Base-by-base conservation (phyloP, 2,329 filamentous ascomycete genomes). In the Calonectria ilicicola region DNA sequence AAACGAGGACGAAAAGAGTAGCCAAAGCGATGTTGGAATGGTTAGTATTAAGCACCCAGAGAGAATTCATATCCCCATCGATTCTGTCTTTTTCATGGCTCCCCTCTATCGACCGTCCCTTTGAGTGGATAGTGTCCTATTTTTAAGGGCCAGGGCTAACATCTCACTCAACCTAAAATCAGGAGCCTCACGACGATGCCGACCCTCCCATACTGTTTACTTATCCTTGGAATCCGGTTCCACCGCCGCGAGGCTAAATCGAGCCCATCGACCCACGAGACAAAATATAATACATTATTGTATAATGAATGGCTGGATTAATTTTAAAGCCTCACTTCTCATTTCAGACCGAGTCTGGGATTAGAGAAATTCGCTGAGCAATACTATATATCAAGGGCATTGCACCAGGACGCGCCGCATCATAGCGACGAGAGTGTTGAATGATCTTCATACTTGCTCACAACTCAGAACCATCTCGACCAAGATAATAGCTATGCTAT, bases 151-250 rank as follows among this genome's bases (percentile, higher is more conserved):
- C 15, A 10, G 15, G 8, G 53, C 53, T 60, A 15, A 60, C n/a
- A 14, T 40, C 2, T 5, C 14, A n/a, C 12, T 15, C 15, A 7
- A 19, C 29, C 29, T 15, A 9, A 47, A 47, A 19, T 17, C 15
- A 60, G 53, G n/a, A 35, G 8, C 53, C n/a, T 17, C n/a, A 40
- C 23, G 53, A 60, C 14, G 53, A 60, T 5, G 5, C n/a, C 0
- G 53, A 60, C 40, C 17, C 38, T 19, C 53, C 53, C 10, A 60
- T 60, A 40, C 12, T 35, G 4, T 60, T 60, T 17, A 60, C 53
- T 3, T 60, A 60, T 27, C 53, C 53, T 17, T 60, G 53, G 53
- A 60, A 60, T 17, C 53, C 53, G 5, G 53, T 21, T 26, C 53
- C 53, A 40, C 53, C 53, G 12, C 23, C 53, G 14, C 53, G 53